A percentile compares a stretch with the other conserved stretches of the same genome.
These are phyloP conservation scores for Cucurbita maxima DNA, from an alignment of 306 rosid species.

Conservation along the genomic window DNA sequence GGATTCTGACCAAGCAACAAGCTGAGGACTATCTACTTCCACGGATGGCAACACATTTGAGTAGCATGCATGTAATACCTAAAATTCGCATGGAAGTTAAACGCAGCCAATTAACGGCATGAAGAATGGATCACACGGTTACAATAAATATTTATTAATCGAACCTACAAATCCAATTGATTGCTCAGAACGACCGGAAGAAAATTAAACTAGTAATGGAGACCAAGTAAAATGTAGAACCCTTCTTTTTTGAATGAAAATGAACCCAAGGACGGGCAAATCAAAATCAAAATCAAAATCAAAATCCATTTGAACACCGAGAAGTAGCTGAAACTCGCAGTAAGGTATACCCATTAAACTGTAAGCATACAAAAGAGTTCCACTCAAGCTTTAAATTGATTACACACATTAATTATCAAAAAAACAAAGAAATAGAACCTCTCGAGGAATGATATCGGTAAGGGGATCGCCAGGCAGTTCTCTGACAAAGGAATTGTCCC, in stretches of 20 bases:
- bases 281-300: background rate
- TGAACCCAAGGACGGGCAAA: background rate
- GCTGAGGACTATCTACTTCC: conserved; percentile 70
- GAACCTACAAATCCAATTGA: background rate
- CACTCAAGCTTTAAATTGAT: background rate
- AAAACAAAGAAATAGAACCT: conserved; percentile 24
- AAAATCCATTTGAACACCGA: background rate
- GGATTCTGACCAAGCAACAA: conserved; percentile 64
- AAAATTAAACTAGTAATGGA: background rate
- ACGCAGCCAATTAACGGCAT: background rate
- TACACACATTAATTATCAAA: background rate
- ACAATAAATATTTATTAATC: background rate
- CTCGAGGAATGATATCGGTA: conserved; percentile 55
- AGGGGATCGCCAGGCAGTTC: conserved; percentile 68
- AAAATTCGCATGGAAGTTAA: conserved; percentile 1
- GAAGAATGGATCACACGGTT: background rate
- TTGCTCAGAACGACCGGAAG: background rate
- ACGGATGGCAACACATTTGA: conserved; percentile 62
- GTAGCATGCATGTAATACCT: conserved; percentile 91
- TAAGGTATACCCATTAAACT: background rate
- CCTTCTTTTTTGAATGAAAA: background rate
- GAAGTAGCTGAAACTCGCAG: background rate
- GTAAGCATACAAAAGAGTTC: background rate
- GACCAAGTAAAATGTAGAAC: background rate
- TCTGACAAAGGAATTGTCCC: conserved; percentile 76